A percentile compares a stretch with the other conserved stretches of the same genome.
phyloP scores from a whole-genome alignment of 768 basidiomycete genomes.

The Naganishia onofrii region DNA sequence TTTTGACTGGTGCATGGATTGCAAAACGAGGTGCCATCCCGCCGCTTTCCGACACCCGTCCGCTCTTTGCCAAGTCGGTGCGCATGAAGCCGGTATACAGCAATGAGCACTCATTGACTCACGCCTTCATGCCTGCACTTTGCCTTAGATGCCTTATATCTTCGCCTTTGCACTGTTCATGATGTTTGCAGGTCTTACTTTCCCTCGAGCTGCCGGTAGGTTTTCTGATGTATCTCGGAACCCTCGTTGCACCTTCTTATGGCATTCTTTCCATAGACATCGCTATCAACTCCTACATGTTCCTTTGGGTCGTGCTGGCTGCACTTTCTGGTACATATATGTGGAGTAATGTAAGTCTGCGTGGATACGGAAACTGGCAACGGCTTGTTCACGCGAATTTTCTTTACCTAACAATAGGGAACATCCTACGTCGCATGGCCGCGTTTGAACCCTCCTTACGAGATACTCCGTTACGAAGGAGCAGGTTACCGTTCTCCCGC shows the following conservation, averaged over 20 bases:
- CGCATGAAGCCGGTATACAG: no score
- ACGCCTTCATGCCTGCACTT: not conserved
- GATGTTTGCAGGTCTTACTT: conserved; percentile 77
- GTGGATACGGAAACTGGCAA: not conserved
- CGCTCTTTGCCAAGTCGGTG: conserved; percentile 79
- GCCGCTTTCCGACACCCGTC: conserved; percentile 72
- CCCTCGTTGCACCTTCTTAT: not conserved
- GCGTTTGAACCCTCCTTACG: conserved; percentile 70
- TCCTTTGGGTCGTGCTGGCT: conserved; percentile 70
- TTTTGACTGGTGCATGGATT: conserved; percentile 86
- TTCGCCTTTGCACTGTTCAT: conserved; percentile 79
- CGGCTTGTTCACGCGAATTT: not conserved
- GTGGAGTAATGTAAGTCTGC: conserved; percentile 51
- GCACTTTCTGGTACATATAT: conserved; percentile 67
- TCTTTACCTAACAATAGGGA: conserved; percentile 59
- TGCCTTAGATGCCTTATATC: conserved; percentile 72
- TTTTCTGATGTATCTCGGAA: not conserved
- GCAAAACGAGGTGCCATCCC: conserved; percentile 72
- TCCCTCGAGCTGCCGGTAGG: conserved; percentile 61
- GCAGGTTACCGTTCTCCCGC: conserved; percentile 77
- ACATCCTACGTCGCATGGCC: conserved; percentile 96
- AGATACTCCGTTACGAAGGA: conserved; percentile 81
- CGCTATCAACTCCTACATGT: conserved; percentile 77
- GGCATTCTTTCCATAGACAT: conserved; percentile 60
- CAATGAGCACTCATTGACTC: no score